Evolutionary conservation across 805 yeast genomes (phyloP), one percentile per base, ranked within the genome.

Genomic region (Sugiyamaella marilandica): DNA sequence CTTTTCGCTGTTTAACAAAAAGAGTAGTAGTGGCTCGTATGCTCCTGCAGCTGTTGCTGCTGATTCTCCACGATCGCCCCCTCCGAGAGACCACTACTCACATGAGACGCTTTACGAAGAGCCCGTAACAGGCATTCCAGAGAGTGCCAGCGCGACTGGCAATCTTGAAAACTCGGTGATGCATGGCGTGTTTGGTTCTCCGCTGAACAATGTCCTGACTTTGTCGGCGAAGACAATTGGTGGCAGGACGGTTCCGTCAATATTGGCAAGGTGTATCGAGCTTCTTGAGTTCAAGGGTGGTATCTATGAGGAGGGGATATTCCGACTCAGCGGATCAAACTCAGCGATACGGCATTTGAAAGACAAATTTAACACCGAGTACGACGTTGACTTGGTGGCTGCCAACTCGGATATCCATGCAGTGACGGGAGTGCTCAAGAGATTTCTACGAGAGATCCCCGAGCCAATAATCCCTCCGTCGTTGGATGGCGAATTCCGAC

Each of bases 321-420:
- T 94, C 72, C 76, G 99, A 56, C 72, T 90, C 53, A 87, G 91
- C 68, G 98, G 98, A 2, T 87, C 95, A 35, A 85, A 90, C 52
- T 78, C 89, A 1, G 76, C 84, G 49, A 88, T 87, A 37, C 80
- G 83, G 57, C 79, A 74, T 39, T 74, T 87, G 54, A 87, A 84
- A 61, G 87, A 80, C 45, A 74, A 71, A 45, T 92, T 86, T 71
- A 87, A 90, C 64, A 73, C 66, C 10, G 74, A 77, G 4, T 77
- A 78, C 53, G 97, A 91, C 65, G 72, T 87, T 44, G 89, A 87
- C 62, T 73, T 91, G 49, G 76, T 78, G 11, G 63, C 63, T 11
- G 58, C 58, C 10, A 53, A 56, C 13, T 62, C 66, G 37, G 97
- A 91, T 67, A 83, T 87, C 31, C 90, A 92, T 67, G 85, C 96